Percentiles rank a stretch among this genome's conserved stretches.
Evolutionary conservation across 257 asterid genomes (phyloP).

Genomic region (Solanum sparsipilum): DNA sequence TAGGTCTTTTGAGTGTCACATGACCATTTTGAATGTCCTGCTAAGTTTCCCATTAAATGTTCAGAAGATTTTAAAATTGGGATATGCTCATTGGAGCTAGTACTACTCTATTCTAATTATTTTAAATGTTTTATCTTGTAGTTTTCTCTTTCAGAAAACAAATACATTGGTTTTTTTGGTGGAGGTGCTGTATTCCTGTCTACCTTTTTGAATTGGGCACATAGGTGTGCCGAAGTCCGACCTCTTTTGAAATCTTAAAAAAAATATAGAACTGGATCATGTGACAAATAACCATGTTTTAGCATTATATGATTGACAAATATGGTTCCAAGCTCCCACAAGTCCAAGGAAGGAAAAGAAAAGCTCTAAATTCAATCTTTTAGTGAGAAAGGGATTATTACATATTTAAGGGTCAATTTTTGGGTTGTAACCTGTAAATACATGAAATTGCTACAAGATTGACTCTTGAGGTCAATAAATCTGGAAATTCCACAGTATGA

Average conservation of each 20-base stretch:
- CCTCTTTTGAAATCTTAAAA: background rate
- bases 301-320: background rate
- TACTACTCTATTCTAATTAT: background rate
- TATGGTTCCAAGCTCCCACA: background rate
- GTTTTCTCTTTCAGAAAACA: background rate
- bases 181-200: background rate
- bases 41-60: background rate
- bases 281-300: background rate
- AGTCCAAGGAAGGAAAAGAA: background rate
- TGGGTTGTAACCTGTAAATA: background rate
- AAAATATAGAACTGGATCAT: background rate
- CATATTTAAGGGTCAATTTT: background rate
- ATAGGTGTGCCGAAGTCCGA: background rate
- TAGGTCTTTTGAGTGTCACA: background rate
- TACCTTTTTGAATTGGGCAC: background rate
- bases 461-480: background rate
- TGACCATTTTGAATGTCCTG: background rate
- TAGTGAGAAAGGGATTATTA: background rate
- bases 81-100: background rate
- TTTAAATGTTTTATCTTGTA: background rate
- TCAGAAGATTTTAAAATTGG: background rate
- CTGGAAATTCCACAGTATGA: background rate
- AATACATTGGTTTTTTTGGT: background rate
- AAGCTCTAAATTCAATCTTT: background rate
- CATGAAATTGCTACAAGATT: background rate